Evolutionary conservation across 345 rosid species (phyloP).

Genomic region (Microcos paniculata): DNA sequence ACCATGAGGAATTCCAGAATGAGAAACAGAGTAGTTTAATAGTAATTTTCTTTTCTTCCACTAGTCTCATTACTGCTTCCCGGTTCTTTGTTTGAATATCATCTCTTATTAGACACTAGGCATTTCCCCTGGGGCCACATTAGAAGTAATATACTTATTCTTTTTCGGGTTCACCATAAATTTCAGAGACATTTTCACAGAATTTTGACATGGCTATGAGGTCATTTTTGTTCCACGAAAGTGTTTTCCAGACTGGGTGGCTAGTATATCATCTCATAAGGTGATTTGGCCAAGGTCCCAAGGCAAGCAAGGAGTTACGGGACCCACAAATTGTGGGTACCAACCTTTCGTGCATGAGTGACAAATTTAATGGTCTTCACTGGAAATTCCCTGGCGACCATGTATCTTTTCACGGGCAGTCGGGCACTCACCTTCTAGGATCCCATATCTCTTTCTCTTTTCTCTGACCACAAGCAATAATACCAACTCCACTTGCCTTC

Average conservation of each 20-base stretch:
- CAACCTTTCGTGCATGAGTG: slow-evolving; percentile 26
- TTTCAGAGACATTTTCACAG: neutral
- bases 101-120: neutral
- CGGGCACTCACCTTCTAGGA: slow-evolving; percentile 16
- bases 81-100: neutral
- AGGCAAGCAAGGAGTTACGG: neutral
- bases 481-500: slow-evolving; percentile 32
- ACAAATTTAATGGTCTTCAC: slow-evolving; percentile 23
- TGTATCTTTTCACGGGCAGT: slow-evolving; percentile 28
- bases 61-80: neutral
- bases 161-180: neutral
- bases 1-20: neutral
- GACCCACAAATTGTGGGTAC: slow-evolving; percentile 11
- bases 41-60: neutral
- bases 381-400: slow-evolving; percentile 20
- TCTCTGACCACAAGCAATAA: slow-evolving; percentile 18
- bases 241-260: slow-evolving; percentile 20
- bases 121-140: neutral
- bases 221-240: slow-evolving; percentile 17
- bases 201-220: neutral
- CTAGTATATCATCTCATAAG: slow-evolving; percentile 6
- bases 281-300: slow-evolving; percentile 1
- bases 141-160: neutral
- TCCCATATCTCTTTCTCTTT: slow-evolving; percentile 8
- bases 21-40: neutral